Percentiles rank a stretch among this genome's conserved stretches.
phyloP scores from a whole-genome alignment of 2,329 filamentous ascomycete genomes.

The Stagonosporopsis cucurbitacearum region DNA sequence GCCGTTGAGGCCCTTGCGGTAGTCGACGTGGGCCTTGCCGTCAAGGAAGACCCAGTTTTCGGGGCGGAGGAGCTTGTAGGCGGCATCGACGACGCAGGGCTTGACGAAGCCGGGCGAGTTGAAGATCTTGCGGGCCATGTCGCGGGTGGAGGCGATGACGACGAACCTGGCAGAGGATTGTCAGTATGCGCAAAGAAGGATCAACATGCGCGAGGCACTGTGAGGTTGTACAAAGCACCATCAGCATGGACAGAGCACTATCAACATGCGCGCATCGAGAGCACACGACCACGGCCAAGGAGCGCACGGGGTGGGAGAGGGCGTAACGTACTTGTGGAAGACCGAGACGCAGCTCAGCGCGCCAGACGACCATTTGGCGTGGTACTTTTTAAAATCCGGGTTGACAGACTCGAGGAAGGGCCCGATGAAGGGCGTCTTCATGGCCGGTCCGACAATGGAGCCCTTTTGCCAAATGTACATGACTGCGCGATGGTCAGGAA shows the following conservation, averaged over 20 bases:
- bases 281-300: constrained; percentile 5
- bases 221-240: no score
- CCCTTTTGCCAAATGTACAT: constrained; percentile 57
- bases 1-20: constrained; percentile 93
- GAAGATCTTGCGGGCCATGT: constrained; percentile 96
- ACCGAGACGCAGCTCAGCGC: constrained; percentile 96
- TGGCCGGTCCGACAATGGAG: constrained; percentile 54
- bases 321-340: constrained; percentile 83
- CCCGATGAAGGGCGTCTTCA: constrained; percentile 69
- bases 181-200: no score
- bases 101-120: constrained; percentile 92
- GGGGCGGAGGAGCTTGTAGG: constrained; percentile 88
- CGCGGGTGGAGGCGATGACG: constrained; percentile 91
- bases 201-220: no score
- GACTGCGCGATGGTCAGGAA: constrained; percentile 56
- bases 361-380: constrained; percentile 89
- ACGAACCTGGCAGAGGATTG: no score
- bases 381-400: constrained; percentile 89
- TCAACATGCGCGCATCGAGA: constrained; percentile 21
- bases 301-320: background rate
- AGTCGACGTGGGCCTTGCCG: constrained; percentile 93
- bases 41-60: constrained; percentile 98
- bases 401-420: constrained; percentile 92
- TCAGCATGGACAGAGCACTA: background rate
- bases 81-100: constrained; percentile 93